Evolutionary conservation across 352 stramenopile species (phyloP), one percentile per base, ranked within the genome.

Genomic region (Phytophthora fragariaefolia): DNA sequence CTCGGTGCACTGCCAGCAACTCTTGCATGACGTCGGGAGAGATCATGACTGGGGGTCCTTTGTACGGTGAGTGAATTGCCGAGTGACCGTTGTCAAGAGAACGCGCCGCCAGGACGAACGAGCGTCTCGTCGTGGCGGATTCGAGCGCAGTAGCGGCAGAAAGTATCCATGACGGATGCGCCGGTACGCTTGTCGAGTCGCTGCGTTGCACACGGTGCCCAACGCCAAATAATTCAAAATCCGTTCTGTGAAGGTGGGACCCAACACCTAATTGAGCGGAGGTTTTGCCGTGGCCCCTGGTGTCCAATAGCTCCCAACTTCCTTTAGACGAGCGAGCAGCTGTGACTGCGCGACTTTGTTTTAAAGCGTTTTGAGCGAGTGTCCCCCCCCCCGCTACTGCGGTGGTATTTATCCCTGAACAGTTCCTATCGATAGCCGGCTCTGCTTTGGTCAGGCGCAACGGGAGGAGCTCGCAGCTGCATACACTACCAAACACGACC

Each of bases 1-100:
- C 65, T 58, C 76, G 60, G 6, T 62, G 52, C 22, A 76, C 73
- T 9, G 69, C 69, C 20, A 78, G 56, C 20, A 80, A 61, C 45
- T 80, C 73, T 34, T 76, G 69, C 51, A 76, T 69, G 26, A 80
- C 73, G 32, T 78, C 55, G 12, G 69, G 69, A 45, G 73, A 80
- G 48, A 79, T 77, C 71, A 78, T 78, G 10, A 34, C 43, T 40
- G 57, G 34, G 50, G 34, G 48, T 48, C 46, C 43, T 23, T 34
- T n/a, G 47, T 47, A 40, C 18, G 43, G 53, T 40, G 49, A 43
- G 53, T 40, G 38, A 72, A 69, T 61, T 69, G 27, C 52, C 63
- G 53, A 72, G 52, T 73, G 63, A 52, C 40, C 26, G 58, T 9
- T 52, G 58, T 57, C 40, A 56, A 40, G 34, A 60, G 49, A 34